Evolutionary conservation across 805 yeast species (phyloP).

Genomic region (Saccharomycopsis babjevae): DNA sequence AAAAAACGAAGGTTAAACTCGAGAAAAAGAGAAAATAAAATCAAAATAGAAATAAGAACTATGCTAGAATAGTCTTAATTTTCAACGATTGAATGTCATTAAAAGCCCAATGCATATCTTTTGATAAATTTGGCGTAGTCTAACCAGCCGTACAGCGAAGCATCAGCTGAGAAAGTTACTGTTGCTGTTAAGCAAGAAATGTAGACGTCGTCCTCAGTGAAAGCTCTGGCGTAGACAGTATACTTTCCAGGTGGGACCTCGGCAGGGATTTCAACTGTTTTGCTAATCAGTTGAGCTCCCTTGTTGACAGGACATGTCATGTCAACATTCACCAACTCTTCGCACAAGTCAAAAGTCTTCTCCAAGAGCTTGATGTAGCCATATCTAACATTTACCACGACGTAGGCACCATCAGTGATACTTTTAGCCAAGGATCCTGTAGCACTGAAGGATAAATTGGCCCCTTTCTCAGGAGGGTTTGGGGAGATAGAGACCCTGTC

Average conservation of each 20-base stretch:
- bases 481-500: constrained; percentile 56
- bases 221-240: constrained; percentile 80
- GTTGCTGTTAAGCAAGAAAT: constrained; percentile 78
- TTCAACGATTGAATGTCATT: not conserved
- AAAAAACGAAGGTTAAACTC: too few relatives aligned
- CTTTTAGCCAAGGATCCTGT: constrained; percentile 46
- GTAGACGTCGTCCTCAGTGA: constrained; percentile 68
- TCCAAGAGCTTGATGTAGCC: constrained; percentile 84
- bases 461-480: constrained; percentile 85
- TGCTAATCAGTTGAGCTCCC: constrained; percentile 58
- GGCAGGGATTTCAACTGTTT: constrained; percentile 72
- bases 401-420: constrained; percentile 80
- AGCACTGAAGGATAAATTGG: constrained; percentile 70
- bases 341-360: constrained; percentile 90
- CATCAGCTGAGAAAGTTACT: constrained; percentile 35
- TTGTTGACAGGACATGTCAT: constrained; percentile 70
- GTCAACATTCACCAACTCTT: constrained; percentile 73
- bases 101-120: constrained; percentile 11
- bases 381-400: constrained; percentile 85
- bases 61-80: too few relatives aligned
- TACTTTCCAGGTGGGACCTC: constrained; percentile 96
- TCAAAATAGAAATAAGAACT: too few relatives aligned
- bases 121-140: constrained; percentile 14
- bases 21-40: too few relatives aligned
- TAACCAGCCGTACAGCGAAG: constrained; percentile 8